phyloP scores from a whole-genome alignment of 352 stramenopile species.

The Globisporangium camurandrum region DNA sequence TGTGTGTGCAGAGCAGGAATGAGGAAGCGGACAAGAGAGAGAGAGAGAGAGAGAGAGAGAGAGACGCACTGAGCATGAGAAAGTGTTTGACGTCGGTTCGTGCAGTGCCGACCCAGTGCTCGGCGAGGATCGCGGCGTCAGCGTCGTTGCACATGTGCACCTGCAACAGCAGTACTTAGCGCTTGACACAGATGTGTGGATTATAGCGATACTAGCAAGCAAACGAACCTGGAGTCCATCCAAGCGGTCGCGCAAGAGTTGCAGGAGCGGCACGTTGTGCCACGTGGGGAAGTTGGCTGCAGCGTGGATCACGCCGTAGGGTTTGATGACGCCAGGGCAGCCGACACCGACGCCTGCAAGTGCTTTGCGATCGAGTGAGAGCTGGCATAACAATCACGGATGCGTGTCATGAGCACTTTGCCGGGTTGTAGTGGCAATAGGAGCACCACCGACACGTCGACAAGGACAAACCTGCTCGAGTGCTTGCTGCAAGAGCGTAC shows the following conservation, averaged over 20 bases:
- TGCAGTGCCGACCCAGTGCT: slow-evolving; percentile 73
- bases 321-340: slow-evolving; percentile 49
- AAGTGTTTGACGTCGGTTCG: slow-evolving; percentile 55
- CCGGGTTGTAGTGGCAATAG: too few species aligned
- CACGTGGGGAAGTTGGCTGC: slow-evolving; percentile 69
- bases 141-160: slow-evolving; percentile 68
- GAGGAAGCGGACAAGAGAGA: too few species aligned
- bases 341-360: slow-evolving; percentile 49
- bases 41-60: neutral
- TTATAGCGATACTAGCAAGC: too few species aligned
- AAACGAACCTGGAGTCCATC: slow-evolving; percentile 10
- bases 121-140: slow-evolving; percentile 70
- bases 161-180: too few species aligned
- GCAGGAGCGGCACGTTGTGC: slow-evolving; percentile 49
- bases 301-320: slow-evolving; percentile 45
- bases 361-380: slow-evolving; percentile 12
- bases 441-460: too few species aligned
- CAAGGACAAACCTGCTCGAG: slow-evolving; percentile 32
- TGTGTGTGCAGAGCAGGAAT: too few species aligned
- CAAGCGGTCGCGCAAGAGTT: slow-evolving; percentile 37
- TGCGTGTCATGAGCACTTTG: neutral
- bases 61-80: slow-evolving; percentile 76
- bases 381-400: slow-evolving; percentile 3
- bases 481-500: slow-evolving; percentile 26
- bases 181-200: too few species aligned